Base-by-base conservation (phyloP, 305 asterid genomes). In the Andrographis paniculata region DNA sequence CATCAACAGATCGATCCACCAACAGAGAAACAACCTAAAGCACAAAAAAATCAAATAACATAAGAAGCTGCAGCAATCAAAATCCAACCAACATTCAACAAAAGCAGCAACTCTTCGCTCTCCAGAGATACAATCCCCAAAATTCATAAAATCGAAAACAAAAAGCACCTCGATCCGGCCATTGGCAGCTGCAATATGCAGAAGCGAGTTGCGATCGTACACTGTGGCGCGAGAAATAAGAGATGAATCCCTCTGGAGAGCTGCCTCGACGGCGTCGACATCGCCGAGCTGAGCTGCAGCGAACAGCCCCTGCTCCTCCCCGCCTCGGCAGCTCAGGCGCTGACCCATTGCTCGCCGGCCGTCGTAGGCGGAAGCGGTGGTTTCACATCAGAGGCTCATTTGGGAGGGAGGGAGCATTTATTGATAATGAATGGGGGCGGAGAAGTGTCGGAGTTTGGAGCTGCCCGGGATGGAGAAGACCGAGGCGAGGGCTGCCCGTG, bases 111-210 rank as follows among this genome's bases (percentile, higher is more conserved):
- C 16, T 16, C 49, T 7, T 28, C 31, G 17, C n/a, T n/a, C n/a
- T n/a, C n/a, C n/a, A n/a, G n/a, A n/a, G n/a, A n/a, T n/a, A n/a
- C n/a, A n/a, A n/a, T n/a, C n/a, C n/a, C n/a, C n/a, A n/a, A n/a
- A n/a, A n/a, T n/a, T n/a, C n/a, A n/a, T n/a, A n/a, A n/a, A n/a
- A n/a, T n/a, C n/a, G n/a, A n/a, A 42, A 24, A 19, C n/a, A 2
- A 44, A 51, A 20, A 35, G 22, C 19, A 85, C 97, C 98, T 85
- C 93, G 94, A 76, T 80, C 82, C 73, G 96, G 63, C 93, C 95
- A 76, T 80, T 82, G 53, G 93, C 98, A 56, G 98, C 91, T 16
- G 98, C 98, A 16, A 89, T 74, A 70, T 89, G 98, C 67, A 85
- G 40, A 67, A 79, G 72, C 4, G 94, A 77, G 75, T 78, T 76